phyloP scores from a whole-genome alignment of 2,329 filamentous ascomycete species.

The Ciborinia camelliae region DNA sequence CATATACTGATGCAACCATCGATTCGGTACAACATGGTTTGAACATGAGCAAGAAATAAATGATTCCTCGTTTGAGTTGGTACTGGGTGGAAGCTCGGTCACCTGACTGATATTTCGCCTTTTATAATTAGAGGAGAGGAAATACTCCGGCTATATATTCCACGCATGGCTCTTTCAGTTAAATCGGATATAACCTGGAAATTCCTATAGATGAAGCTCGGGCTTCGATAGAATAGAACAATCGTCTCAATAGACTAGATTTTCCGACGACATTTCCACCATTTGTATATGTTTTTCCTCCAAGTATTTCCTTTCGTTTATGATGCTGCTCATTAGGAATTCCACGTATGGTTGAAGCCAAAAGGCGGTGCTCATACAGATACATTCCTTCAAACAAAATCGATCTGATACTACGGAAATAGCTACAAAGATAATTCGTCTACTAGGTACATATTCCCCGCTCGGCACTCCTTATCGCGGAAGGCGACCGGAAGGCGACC shows the following conservation, averaged over 20 bases:
- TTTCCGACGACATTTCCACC: neutral
- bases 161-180: neutral
- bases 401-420: no score
- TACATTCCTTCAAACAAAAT: neutral
- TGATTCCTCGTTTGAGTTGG: neutral
- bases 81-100: neutral
- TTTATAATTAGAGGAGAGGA: neutral
- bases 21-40: slow-evolving; percentile 12
- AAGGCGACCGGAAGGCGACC: neutral
- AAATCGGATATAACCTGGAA: neutral
- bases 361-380: neutral
- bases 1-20: slow-evolving; percentile 17
- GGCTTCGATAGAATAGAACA: neutral
- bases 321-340: neutral
- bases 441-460: neutral
- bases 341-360: no score
- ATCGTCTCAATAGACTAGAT: neutral
- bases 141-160: neutral
- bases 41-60: slow-evolving; percentile 15
- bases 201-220: neutral
- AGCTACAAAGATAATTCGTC: neutral
- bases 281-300: no score
- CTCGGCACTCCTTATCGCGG: slow-evolving; percentile 1
- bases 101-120: neutral
- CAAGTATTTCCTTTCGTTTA: neutral